Conservation (phyloP, 176 grass and related monocot species). For the Rhipidocladum racemiflorum region DNA sequence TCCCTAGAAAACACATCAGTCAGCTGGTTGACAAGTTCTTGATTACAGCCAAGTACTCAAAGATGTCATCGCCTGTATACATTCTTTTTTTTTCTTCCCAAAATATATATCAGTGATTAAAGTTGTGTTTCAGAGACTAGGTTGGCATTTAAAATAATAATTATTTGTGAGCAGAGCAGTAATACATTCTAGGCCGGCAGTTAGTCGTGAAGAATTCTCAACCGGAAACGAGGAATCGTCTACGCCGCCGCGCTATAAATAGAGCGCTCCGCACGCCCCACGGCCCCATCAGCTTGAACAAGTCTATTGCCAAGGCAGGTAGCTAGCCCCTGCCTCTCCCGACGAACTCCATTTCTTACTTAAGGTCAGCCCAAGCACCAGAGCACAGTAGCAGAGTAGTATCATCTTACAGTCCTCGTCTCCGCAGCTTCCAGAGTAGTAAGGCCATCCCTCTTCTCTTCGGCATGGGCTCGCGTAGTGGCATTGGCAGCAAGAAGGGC, state of each 20-base stretch:
- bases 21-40: conserved; percentile 19
- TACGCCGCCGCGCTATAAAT: conserved; percentile 25
- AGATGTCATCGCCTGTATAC: neutral
- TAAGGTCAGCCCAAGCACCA: neutral
- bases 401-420: neutral
- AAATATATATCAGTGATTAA: no score
- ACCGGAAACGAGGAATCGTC: neutral
- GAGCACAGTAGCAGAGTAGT: neutral
- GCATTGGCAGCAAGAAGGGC: neutral
- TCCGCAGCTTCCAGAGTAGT: neutral
- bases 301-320: neutral
- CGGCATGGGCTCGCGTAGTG: conserved; percentile 3
- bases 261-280: neutral
- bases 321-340: neutral
- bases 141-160: no score
- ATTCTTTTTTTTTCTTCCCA: no score
- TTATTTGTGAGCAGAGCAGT: no score
- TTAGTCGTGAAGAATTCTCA: neutral
- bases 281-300: conserved; percentile 1
- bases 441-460: neutral
- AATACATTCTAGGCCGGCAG: no score
- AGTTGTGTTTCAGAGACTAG: no score
- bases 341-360: neutral
- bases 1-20: neutral
- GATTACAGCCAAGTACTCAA: neutral